These are phyloP conservation scores for Sporobolomyces pararoseus DNA, from an alignment of 768 basidiomycete genomes.

Conservation along the genomic window DNA sequence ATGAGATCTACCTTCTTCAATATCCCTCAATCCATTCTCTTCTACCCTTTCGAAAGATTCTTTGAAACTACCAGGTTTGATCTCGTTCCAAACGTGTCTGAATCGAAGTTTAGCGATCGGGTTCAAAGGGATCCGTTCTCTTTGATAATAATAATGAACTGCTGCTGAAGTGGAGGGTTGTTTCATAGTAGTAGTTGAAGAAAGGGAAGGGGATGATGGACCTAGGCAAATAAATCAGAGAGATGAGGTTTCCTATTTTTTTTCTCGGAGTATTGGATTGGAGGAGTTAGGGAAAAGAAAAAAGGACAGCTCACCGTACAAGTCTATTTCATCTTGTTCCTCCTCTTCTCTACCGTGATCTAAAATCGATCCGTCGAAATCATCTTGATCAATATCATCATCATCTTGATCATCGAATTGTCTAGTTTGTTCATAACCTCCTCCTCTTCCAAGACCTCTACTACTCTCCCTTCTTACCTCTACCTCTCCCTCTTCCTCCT, in stretches of 20 bases:
- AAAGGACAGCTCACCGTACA: too few relatives aligned
- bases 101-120: slow-evolving; percentile 3
- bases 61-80: neutral
- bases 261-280: too few relatives aligned
- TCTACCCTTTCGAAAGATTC: neutral
- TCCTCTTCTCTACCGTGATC: neutral
- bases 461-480: neutral
- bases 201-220: neutral
- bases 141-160: too few relatives aligned
- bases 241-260: too few relatives aligned
- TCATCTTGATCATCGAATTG: neutral
- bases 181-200: neutral
- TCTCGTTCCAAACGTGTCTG: slow-evolving; percentile 10
- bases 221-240: too few relatives aligned
- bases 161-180: too few relatives aligned
- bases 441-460: too few relatives aligned
- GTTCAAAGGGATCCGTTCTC: neutral
- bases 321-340: neutral
- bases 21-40: neutral
- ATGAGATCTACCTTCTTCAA: too few relatives aligned
- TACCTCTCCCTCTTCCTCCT: neutral
- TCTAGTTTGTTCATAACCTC: too few relatives aligned
- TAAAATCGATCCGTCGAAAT: too few relatives aligned
- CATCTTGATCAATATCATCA: slow-evolving; percentile 24
- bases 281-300: too few relatives aligned